Base-by-base conservation (phyloP, 352 stramenopile species). In the Phytopythium montanum region DNA sequence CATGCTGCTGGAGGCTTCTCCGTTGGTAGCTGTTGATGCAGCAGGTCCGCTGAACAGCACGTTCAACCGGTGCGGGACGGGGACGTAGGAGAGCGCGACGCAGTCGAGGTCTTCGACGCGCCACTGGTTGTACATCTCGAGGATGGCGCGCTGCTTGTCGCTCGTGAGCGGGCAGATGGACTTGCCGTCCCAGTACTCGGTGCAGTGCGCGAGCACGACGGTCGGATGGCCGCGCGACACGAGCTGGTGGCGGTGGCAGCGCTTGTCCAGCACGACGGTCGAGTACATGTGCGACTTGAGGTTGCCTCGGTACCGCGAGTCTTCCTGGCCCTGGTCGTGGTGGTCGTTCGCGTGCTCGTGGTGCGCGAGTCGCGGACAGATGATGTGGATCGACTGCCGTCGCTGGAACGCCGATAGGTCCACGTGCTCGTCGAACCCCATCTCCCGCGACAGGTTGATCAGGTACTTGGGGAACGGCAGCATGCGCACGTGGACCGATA, bases 61-160 rank as follows among this genome's bases (percentile, higher is more conserved):
- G 19, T 76, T 91, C 13, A 89, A 57, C 58, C 92, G 93, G 61
- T 90, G 81, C 5, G 79, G 73, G 7, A 95, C 79, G 1, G 86
- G 86, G 0, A 89, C 86, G 39, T 93, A 95, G 5, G 81, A 87
- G n/a, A 95, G 76, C 12, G 86, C 86, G 14, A 90, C 84, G 53
- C 82, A 92, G 50, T 94, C 86, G 23, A 95, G 56, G 55, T 95
- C 86, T 68, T 95, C 86, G 16, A 92, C 84, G 13, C 83, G 81
- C 86, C 86, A 95, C 51, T 95, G 86, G 56, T 93, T 89, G 66
- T 94, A 95, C 85, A 95, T 94, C 21, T 95, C 86, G 19, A 93
- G 66, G 49, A 95, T 95, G 19, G 71, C 62, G 7, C 80, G 82
- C 42, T 88, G 73, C 62, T 90, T 94, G 21, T 95, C 86, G 34